These are phyloP conservation scores for Anisodus acutangulus DNA, from an alignment of 257 asterid genomes.

Conservation along the genomic window DNA sequence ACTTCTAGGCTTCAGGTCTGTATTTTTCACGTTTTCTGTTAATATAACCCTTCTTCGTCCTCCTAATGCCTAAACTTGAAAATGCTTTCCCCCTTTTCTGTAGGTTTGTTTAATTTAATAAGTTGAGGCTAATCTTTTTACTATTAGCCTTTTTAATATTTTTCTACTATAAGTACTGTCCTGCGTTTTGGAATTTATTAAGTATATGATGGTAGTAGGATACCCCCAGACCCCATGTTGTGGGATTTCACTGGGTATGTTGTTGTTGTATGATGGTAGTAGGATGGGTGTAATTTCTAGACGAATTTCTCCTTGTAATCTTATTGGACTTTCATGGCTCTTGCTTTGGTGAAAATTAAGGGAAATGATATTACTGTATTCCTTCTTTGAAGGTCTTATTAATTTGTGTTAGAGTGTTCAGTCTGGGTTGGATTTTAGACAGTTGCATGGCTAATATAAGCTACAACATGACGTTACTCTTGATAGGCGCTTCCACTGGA, in stretches of 20 bases:
- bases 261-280: not conserved
- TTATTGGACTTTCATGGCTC: not conserved
- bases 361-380: not conserved
- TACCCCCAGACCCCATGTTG: too few relatives aligned
- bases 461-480: not conserved
- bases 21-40: slow-evolving; percentile 26
- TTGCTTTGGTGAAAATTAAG: not conserved
- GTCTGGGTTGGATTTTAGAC: not conserved
- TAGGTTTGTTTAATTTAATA: not conserved
- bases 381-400: not conserved
- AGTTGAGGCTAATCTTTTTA: not conserved
- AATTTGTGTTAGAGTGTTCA: not conserved
- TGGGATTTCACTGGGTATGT: too few relatives aligned
- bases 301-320: not conserved
- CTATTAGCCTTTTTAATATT: not conserved
- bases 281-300: not conserved
- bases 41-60: not conserved
- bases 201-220: not conserved
- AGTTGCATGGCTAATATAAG: not conserved
- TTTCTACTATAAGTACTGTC: not conserved
- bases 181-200: not conserved
- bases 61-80: slow-evolving; percentile 8
- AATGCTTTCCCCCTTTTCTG: not conserved
- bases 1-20: slow-evolving; percentile 89
- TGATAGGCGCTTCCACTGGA: slow-evolving; percentile 72